Conservation (phyloP, 805 yeast genomes). For the Sugiyamaella marilandica region DNA sequence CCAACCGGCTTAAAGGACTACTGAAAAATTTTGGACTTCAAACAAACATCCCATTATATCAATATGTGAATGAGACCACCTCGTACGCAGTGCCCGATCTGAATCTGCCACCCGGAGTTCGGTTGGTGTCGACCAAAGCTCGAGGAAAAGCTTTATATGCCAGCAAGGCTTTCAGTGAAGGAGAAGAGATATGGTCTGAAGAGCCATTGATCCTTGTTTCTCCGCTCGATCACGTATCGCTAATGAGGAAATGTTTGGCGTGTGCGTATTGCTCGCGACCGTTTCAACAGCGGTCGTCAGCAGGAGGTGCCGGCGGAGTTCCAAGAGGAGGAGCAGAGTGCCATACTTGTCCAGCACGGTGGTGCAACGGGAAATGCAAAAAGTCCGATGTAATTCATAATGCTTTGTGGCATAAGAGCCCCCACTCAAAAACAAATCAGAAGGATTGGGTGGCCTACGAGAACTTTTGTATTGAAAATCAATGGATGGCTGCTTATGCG, state of each 20-base stretch:
- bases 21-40: slow-evolving; percentile 54
- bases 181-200: slow-evolving; percentile 59
- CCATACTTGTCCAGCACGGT: slow-evolving; percentile 55
- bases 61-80: slow-evolving; percentile 51
- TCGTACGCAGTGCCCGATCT: slow-evolving; percentile 47
- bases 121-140: slow-evolving; percentile 44
- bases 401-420: slow-evolving; percentile 51
- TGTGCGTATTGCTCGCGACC: slow-evolving; percentile 70
- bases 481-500: slow-evolving; percentile 67
- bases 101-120: slow-evolving; percentile 37
- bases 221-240: slow-evolving; percentile 57
- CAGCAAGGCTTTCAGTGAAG: slow-evolving; percentile 41
- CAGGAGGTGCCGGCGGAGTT: slow-evolving; percentile 16
- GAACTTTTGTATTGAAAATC: slow-evolving; percentile 55
- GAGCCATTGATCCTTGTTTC: slow-evolving; percentile 57
- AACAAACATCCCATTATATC: slow-evolving; percentile 40
- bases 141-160: slow-evolving; percentile 63
- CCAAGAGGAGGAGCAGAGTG: slow-evolving; percentile 54
- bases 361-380: slow-evolving; percentile 68
- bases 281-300: slow-evolving; percentile 31
- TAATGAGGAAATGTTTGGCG: slow-evolving; percentile 58
- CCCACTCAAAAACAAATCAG: slow-evolving; percentile 32
- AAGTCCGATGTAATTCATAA: slow-evolving; percentile 49
- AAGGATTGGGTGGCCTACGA: slow-evolving; percentile 50
- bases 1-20: slow-evolving; percentile 49